Conservation (phyloP, 768 basidiomycete species). For the Suillus placidus region DNA sequence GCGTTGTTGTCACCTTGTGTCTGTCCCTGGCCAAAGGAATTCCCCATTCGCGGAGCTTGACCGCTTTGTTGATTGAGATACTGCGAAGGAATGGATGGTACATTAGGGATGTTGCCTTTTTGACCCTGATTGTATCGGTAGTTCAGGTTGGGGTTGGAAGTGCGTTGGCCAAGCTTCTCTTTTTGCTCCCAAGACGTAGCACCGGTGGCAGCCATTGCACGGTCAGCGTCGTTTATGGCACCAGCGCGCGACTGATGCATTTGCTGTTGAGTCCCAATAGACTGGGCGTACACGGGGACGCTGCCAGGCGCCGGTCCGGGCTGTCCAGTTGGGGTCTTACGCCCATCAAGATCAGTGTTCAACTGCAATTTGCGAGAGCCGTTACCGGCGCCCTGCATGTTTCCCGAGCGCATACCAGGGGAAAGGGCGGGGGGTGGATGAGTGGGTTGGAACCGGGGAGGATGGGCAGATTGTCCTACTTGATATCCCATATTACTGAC, state of each 20-base stretch:
- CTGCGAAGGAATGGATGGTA: slow-evolving; percentile 74
- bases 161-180: slow-evolving; percentile 56
- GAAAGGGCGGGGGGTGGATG: slow-evolving; percentile 50
- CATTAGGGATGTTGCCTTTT: slow-evolving; percentile 54
- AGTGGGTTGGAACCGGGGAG: slow-evolving; percentile 67
- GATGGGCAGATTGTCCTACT: slow-evolving; percentile 57
- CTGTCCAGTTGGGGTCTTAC: slow-evolving; percentile 58
- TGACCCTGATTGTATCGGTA: slow-evolving; percentile 52
- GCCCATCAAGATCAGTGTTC: slow-evolving; percentile 65
- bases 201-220: slow-evolving; percentile 40
- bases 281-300: slow-evolving; percentile 48
- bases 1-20: slow-evolving; percentile 30
- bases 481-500: slow-evolving; percentile 36
- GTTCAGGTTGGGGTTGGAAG: slow-evolving; percentile 72
- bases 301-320: slow-evolving; percentile 50
- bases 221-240: slow-evolving; percentile 33
- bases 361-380: slow-evolving; percentile 55
- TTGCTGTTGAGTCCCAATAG: slow-evolving; percentile 38
- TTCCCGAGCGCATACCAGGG: slow-evolving; percentile 44
- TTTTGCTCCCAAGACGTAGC: slow-evolving; percentile 65
- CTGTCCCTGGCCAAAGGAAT: slow-evolving; percentile 36
- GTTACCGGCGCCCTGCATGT: slow-evolving; percentile 38
- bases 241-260: slow-evolving; percentile 42
- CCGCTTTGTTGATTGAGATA: slow-evolving; percentile 57
- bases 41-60: slow-evolving; percentile 42